Percentiles rank a stretch among this genome's conserved stretches.
Evolutionary conservation across 148 eudicot genomes (phyloP).

Genomic region (Rhododendron kiyosumense): DNA sequence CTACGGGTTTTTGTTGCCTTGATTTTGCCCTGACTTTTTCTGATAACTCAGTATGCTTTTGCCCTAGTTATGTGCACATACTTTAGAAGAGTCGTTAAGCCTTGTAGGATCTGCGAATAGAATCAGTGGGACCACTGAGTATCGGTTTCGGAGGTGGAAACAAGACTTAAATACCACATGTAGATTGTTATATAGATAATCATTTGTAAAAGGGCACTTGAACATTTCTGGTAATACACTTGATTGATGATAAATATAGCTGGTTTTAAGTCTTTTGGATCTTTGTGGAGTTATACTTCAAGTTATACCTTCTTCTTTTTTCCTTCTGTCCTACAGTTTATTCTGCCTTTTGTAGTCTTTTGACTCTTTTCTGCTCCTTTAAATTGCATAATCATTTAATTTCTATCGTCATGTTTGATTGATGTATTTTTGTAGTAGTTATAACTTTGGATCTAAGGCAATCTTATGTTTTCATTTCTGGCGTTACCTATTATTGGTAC

Average conservation of each 20-base stretch:
- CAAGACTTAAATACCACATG: background rate
- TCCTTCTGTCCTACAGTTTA: background rate
- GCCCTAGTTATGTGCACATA: background rate
- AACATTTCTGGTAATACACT: background rate
- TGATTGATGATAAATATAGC: background rate
- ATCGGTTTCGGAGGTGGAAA: background rate
- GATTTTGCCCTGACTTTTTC: background rate
- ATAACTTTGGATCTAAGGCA: background rate
- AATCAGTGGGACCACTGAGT: background rate
- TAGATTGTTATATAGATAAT: background rate
- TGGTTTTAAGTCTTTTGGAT: conserved; percentile 1
- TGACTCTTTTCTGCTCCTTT: background rate
- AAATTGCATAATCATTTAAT: background rate
- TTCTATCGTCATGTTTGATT: background rate
- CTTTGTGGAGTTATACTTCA: background rate
- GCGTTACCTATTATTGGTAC: background rate
- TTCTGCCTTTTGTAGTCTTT: background rate
- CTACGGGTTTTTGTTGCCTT: background rate
- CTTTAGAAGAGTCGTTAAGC: background rate
- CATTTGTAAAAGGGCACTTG: background rate
- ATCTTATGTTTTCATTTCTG: conserved; percentile 1
- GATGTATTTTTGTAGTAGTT: background rate
- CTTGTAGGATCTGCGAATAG: background rate
- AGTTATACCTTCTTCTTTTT: background rate
- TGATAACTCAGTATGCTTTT: background rate